Evolutionary conservation across 2,329 filamentous ascomycete species (phyloP).

Genomic region (Penicillium sp.): DNA sequence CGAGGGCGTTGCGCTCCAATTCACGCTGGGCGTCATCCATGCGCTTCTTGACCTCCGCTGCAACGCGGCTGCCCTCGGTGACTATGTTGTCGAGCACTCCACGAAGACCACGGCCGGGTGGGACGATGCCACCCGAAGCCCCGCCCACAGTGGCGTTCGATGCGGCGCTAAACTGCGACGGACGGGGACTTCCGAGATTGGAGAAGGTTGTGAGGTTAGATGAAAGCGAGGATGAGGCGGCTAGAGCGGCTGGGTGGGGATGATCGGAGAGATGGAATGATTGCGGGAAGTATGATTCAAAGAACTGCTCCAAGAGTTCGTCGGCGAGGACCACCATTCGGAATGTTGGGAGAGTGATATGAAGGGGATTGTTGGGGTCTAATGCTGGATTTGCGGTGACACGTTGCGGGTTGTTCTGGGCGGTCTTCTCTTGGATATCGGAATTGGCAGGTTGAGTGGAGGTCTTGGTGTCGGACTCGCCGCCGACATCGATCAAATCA

Average conservation of each 20-base stretch:
- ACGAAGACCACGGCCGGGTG: conserved; percentile 67
- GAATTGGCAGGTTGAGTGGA: conserved; percentile 19
- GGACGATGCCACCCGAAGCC: conserved; percentile 55
- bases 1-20: conserved; percentile 72
- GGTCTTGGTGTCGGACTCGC: conserved; percentile 26
- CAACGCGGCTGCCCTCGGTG: conserved; percentile 92
- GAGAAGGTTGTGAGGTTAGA: conserved; percentile 81
- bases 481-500: conserved; percentile 39
- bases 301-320: conserved; percentile 92
- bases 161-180: conserved; percentile 37
- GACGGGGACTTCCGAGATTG: conserved; percentile 53
- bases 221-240: conserved; percentile 47
- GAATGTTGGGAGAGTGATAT: conserved; percentile 96
- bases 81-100: conserved; percentile 97
- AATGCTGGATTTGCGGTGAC: conserved; percentile 82
- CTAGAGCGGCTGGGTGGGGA: conserved; percentile 43
- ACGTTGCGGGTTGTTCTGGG: conserved; percentile 55
- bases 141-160: conserved; percentile 42
- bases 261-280: conserved; percentile 81
- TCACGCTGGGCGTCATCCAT: conserved; percentile 96
- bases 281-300: conserved; percentile 88
- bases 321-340: conserved; percentile 97
- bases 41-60: conserved; percentile 79
- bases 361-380: conserved; percentile 84
- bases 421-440: conserved; percentile 6